phyloP scores from a whole-genome alignment of 2,329 filamentous ascomycete genomes.

The Calonectria henricotiae region DNA sequence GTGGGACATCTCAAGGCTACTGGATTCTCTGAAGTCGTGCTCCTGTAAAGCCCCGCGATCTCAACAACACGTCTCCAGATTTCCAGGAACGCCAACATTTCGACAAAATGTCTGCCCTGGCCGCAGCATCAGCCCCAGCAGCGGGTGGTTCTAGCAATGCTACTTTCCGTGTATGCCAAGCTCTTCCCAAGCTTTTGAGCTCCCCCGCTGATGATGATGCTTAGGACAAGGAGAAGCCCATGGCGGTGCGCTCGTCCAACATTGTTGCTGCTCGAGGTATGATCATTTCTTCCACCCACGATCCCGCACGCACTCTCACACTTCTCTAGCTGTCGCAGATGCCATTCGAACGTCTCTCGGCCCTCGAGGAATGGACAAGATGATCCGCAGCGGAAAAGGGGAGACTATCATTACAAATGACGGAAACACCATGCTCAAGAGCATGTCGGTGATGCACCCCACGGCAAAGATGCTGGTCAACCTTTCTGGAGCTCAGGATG shows the following conservation, averaged over 20 bases:
- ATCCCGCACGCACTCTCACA: conserved; percentile 40
- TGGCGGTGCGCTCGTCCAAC: conserved; percentile 95
- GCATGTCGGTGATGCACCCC: conserved; percentile 99
- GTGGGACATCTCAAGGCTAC: conserved; percentile 61
- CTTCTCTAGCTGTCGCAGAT: conserved; percentile 86
- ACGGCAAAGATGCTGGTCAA: conserved; percentile 99
- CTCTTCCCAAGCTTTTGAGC: conserved; percentile 55
- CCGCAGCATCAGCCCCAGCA: conserved; percentile 54
- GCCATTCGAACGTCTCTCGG: conserved; percentile 97
- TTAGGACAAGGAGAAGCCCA: conserved; percentile 96
- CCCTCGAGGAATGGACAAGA: conserved; percentile 98
- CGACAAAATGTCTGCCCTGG: conserved; percentile 65
- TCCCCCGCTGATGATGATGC: conserved; percentile 60
- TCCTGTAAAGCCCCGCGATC: conserved; percentile 55
- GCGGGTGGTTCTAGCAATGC: conserved; percentile 66
- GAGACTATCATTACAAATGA: conserved; percentile 99
- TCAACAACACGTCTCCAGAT: conserved; percentile 51
- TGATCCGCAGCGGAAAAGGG: conserved; percentile 97
- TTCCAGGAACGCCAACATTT: conserved; percentile 45
- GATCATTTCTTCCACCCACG: conserved; percentile 43
- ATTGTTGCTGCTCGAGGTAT: conserved; percentile 96
- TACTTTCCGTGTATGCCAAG: conserved; percentile 70
- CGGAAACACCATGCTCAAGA: conserved; percentile 98
- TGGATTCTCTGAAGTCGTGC: conserved; percentile 53
- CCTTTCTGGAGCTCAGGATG: conserved; percentile 95